Percentiles rank a stretch among this genome's conserved stretches.
Conservation (phyloP, 169 alveolate species). For the Eimeria praecox region DNA sequence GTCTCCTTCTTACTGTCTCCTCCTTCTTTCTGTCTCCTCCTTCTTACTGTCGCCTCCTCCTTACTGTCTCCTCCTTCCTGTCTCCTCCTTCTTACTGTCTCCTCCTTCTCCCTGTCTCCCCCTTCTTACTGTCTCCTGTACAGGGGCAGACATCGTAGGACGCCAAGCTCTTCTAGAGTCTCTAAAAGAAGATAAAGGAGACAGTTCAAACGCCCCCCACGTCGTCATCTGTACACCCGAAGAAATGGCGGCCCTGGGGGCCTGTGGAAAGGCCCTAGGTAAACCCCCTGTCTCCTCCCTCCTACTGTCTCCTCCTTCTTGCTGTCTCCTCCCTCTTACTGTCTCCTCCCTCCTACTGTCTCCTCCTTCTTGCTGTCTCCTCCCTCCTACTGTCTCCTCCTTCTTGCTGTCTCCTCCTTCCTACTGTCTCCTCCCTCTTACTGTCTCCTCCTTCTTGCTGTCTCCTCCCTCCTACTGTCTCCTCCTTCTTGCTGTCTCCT, state of each 20-base stretch:
- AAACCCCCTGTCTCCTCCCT: background rate
- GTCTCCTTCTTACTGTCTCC: background rate
- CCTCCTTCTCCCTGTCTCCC: background rate
- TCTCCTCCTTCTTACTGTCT: background rate
- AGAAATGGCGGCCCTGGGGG: slow-evolving; percentile 36
- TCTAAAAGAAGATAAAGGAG: background rate
- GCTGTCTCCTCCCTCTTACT: background rate
- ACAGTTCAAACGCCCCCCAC: background rate
- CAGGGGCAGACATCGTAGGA: slow-evolving; percentile 76
- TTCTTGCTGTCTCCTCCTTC: too few species aligned
- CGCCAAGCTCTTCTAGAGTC: background rate
- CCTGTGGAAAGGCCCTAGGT: slow-evolving; percentile 67
- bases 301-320: background rate
- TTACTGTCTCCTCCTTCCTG: background rate
- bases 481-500: too few species aligned
- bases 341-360: background rate
- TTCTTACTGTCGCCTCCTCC: too few species aligned
- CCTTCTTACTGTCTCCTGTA: background rate
- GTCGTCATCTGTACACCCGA: slow-evolving; percentile 71
- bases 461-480: too few species aligned
- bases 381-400: too few species aligned
- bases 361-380: too few species aligned
- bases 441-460: too few species aligned
- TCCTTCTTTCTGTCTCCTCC: background rate
- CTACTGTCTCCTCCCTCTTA: too few species aligned